Conservation (phyloP, 176 grass and related monocot genomes). For the Tillandsia fasciculata region DNA sequence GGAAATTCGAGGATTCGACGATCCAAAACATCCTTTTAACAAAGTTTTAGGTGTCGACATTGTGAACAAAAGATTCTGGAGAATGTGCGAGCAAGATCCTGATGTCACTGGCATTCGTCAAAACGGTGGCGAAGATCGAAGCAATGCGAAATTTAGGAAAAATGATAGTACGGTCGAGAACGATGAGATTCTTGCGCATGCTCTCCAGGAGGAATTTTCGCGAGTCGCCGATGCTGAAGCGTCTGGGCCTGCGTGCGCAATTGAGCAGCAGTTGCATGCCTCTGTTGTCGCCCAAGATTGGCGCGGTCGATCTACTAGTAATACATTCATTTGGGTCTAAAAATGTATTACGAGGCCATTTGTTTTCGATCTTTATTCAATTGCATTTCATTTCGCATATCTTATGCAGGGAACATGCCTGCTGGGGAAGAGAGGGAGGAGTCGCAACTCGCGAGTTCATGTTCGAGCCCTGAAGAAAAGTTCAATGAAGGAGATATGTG, state of each 20-base stretch:
- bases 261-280: constrained; percentile 23
- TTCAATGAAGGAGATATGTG: background rate
- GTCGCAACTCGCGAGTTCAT: constrained; percentile 19
- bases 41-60: no score
- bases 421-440: constrained; percentile 13
- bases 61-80: no score
- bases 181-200: constrained; percentile 58
- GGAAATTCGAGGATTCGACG: no score
- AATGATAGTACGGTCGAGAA: constrained; percentile 29
- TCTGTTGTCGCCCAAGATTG: constrained; percentile 63
- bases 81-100: constrained; percentile 40
- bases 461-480: constrained; percentile 34
- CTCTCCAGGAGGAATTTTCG: constrained; percentile 62
- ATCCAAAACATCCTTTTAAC: no score
- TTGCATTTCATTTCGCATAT: background rate
- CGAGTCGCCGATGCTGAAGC: constrained; percentile 47
- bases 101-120: constrained; percentile 12
- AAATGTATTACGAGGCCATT: background rate
- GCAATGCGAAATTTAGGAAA: constrained; percentile 1
- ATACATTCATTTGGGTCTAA: background rate
- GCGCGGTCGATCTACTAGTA: constrained; percentile 12
- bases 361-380: background rate
- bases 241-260: constrained; percentile 1
- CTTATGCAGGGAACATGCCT: background rate
- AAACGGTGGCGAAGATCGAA: background rate